These are phyloP conservation scores for Bjerkandera adusta DNA, from an alignment of 1,284 basidiomycete genomes.

Conservation along the genomic window DNA sequence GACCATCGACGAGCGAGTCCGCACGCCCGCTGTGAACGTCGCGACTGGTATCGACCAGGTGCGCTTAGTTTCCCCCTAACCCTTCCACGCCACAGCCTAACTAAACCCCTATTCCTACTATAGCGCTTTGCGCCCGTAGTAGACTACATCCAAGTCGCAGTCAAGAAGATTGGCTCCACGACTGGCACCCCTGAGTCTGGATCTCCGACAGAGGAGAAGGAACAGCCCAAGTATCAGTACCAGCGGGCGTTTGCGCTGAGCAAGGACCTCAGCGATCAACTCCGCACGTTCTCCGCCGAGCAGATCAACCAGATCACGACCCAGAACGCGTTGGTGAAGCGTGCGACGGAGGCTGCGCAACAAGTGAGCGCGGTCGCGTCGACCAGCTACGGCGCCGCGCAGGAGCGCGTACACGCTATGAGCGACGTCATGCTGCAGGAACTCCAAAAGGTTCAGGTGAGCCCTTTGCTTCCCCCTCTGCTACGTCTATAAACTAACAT, in stretches of 20 bases:
- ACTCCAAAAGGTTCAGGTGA: slow-evolving; percentile 58
- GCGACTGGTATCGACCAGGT: slow-evolving; percentile 75
- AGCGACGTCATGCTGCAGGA: slow-evolving; percentile 64
- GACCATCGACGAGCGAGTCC: slow-evolving; percentile 63
- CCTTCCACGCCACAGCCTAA: slow-evolving; percentile 1
- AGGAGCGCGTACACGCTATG: slow-evolving; percentile 46
- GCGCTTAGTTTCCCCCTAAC: slow-evolving; percentile 22
- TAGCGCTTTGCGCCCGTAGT: slow-evolving; percentile 72
- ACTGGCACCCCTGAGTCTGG: slow-evolving; percentile 18
- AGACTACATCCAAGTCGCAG: slow-evolving; percentile 62
- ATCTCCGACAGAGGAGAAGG: slow-evolving; percentile 17
- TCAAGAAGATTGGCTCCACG: slow-evolving; percentile 48
- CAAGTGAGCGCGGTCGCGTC: slow-evolving; percentile 57
- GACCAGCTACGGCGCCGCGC: slow-evolving; percentile 47
- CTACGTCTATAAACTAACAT: slow-evolving; percentile 9
- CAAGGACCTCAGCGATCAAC: slow-evolving; percentile 55
- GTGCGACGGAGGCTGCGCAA: slow-evolving; percentile 65
- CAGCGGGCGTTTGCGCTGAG: slow-evolving; percentile 69
- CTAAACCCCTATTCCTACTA: neutral
- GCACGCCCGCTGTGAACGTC: slow-evolving; percentile 57
- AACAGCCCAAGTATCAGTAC: slow-evolving; percentile 57
- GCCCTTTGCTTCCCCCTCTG: slow-evolving; percentile 5
- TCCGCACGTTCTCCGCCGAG: slow-evolving; percentile 64
- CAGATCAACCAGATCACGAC: slow-evolving; percentile 68
- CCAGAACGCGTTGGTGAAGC: slow-evolving; percentile 70